A percentile compares a stretch with the other conserved stretches of the same genome.
Evolutionary conservation across 169 alveolate genomes (phyloP).

Genomic region (Ichthyophthirius multifiliis): DNA sequence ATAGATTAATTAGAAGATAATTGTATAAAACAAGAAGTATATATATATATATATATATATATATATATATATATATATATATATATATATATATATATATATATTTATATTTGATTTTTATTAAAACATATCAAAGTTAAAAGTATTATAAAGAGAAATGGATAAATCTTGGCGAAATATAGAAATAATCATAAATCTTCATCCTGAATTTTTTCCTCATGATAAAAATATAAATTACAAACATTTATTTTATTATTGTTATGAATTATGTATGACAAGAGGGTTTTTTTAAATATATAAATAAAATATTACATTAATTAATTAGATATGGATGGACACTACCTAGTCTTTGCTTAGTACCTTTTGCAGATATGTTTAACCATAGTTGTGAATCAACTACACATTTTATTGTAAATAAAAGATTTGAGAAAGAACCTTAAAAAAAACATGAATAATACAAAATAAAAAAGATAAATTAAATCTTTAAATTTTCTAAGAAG

Average conservation of each 20-base stretch:
- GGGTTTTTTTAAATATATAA: neutral
- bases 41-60: too few relatives aligned
- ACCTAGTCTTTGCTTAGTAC: constrained; percentile 51
- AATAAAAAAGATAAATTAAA: constrained; percentile 20
- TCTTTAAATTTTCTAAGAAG: neutral
- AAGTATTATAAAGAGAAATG: neutral
- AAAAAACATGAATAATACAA: constrained; percentile 13
- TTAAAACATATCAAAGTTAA: neutral
- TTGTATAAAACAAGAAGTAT: constrained; percentile 16
- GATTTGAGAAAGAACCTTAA: constrained; percentile 7
- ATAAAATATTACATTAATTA: neutral
- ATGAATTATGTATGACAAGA: neutral
- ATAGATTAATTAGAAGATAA: constrained; percentile 9
- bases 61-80: too few relatives aligned
- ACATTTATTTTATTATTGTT: neutral
- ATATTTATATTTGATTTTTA: too few relatives aligned
- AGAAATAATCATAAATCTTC: neutral
- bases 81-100: too few relatives aligned
- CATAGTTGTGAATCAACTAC: constrained; percentile 42
- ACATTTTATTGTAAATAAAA: constrained; percentile 16
- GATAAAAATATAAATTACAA: neutral
- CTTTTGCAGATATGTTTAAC: constrained; percentile 60
- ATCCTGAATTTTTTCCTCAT: constrained; percentile 4
- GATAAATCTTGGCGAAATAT: neutral
- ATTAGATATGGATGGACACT: constrained; percentile 60